These are phyloP conservation scores for Exobasidium rhododendri DNA, from an alignment of 1,284 basidiomycete species.

Conservation along the genomic window DNA sequence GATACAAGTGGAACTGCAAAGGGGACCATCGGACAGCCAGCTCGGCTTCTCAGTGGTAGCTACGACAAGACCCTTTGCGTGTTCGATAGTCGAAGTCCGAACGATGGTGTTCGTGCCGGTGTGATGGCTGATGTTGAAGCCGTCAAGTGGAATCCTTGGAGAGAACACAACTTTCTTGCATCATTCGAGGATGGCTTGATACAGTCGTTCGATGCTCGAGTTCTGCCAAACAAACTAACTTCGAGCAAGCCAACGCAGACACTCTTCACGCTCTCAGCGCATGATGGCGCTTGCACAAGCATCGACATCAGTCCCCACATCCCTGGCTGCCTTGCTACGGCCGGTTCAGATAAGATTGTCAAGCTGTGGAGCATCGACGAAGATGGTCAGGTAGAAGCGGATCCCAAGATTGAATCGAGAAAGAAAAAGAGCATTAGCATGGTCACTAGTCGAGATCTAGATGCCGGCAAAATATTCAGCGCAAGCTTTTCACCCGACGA, in stretches of 20 bases:
- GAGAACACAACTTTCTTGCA: slow-evolving; percentile 80
- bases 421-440: slow-evolving; percentile 65
- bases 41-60: slow-evolving; percentile 83
- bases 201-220: slow-evolving; percentile 84
- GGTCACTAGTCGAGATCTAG: slow-evolving; percentile 85
- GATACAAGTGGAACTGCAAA: slow-evolving; percentile 64
- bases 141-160: slow-evolving; percentile 92
- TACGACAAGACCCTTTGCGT: slow-evolving; percentile 90
- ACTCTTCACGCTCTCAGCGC: slow-evolving; percentile 86
- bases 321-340: slow-evolving; percentile 84
- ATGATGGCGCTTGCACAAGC: slow-evolving; percentile 87
- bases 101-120: slow-evolving; percentile 62
- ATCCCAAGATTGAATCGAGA: neutral
- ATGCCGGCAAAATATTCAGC: slow-evolving; percentile 92
- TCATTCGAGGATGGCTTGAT: slow-evolving; percentile 89
- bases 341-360: slow-evolving; percentile 84
- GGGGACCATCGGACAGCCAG: slow-evolving; percentile 61
- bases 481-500: slow-evolving; percentile 88
- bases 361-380: slow-evolving; percentile 77
- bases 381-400: slow-evolving; percentile 57
- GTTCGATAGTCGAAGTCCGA: slow-evolving; percentile 84
- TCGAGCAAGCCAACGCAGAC: slow-evolving; percentile 46
- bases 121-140: slow-evolving; percentile 8
- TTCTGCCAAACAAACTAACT: slow-evolving; percentile 62
- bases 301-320: slow-evolving; percentile 89